A percentile compares a stretch with the other conserved stretches of the same genome.
Evolutionary conservation across 805 yeast species (phyloP).

Genomic region (Ogataea thermomethanolica): DNA sequence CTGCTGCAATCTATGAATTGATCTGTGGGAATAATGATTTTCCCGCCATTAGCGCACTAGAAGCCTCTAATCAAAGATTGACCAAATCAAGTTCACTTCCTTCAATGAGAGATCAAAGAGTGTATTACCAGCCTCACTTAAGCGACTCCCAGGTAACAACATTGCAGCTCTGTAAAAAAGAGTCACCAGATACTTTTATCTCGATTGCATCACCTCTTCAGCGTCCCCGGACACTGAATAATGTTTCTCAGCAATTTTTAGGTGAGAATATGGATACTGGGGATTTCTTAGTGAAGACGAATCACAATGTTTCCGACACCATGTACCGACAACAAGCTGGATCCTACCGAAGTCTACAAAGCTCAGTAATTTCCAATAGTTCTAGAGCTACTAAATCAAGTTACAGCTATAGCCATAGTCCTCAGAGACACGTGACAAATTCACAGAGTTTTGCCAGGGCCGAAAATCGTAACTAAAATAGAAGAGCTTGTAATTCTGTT

Average conservation of each 20-base stretch:
- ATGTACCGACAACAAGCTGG: slow-evolving; percentile 1
- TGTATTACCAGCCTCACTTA: slow-evolving; percentile 2
- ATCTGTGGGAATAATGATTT: too few relatives aligned
- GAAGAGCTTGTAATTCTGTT: not conserved
- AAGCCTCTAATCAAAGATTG: not conserved
- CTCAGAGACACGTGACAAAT: slow-evolving; percentile 2
- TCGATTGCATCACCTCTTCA: not conserved
- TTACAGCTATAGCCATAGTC: slow-evolving; percentile 7
- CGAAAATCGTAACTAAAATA: not conserved
- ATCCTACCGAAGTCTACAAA: not conserved
- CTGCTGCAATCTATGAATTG: not conserved
- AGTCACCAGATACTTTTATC: not conserved
- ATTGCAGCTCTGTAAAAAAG: slow-evolving; percentile 2
- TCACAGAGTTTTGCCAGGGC: slow-evolving; percentile 1
- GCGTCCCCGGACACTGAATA: slow-evolving; percentile 15
- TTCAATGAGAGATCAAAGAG: not conserved
- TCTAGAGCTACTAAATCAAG: not conserved
- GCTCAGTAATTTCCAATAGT: not conserved
- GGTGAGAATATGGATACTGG: slow-evolving; percentile 29
- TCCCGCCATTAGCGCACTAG: not conserved
- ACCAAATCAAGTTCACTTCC: not conserved
- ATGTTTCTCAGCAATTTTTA: slow-evolving; percentile 16
- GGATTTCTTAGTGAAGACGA: slow-evolving; percentile 5
- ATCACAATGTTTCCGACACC: not conserved
- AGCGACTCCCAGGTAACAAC: not conserved